Evolutionary conservation across 768 basidiomycete species (phyloP).

Genomic region (Tylopilus sp.): DNA sequence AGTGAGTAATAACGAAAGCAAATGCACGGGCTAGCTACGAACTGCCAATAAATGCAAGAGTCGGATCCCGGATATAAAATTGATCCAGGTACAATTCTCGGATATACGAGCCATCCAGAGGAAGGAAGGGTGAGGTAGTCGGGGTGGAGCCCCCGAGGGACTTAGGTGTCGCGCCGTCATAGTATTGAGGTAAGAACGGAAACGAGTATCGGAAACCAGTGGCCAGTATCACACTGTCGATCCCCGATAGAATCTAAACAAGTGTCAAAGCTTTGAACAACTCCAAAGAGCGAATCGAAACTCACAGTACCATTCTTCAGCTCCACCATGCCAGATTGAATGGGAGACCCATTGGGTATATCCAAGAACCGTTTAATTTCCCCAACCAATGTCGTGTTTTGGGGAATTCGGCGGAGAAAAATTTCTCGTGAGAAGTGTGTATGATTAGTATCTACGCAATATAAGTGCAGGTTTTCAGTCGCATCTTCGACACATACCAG

Average conservation of each 20-base stretch:
- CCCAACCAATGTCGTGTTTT: conserved; percentile 10
- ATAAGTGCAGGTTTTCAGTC: neutral
- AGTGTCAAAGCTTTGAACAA: neutral
- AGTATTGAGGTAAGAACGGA: conserved; percentile 19
- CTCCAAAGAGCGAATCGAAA: neutral
- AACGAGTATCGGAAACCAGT: conserved; percentile 13
- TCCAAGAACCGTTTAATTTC: conserved; percentile 11
- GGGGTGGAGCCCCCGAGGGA: neutral
- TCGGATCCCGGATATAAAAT: conserved; percentile 10
- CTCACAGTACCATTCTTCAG: conserved; percentile 16
- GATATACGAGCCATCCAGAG: conserved; percentile 1
- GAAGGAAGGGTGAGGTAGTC: conserved; percentile 1
- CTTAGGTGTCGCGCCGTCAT: conserved; percentile 6
- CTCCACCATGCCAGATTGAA: conserved; percentile 14
- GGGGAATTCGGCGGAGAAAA: neutral
- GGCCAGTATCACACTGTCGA: conserved; percentile 11
- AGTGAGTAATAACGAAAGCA: no score
- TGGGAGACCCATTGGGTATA: conserved; percentile 1
- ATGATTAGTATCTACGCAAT: neutral
- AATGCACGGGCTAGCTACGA: no score
- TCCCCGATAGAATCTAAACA: neutral
- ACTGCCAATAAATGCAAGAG: no score
- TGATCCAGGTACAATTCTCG: conserved; percentile 15
- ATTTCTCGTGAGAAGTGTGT: neutral
- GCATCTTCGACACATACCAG: no score